These are phyloP conservation scores for Myxozyma vanderwaltii DNA, from an alignment of 805 yeast genomes.

Conservation along the genomic window DNA sequence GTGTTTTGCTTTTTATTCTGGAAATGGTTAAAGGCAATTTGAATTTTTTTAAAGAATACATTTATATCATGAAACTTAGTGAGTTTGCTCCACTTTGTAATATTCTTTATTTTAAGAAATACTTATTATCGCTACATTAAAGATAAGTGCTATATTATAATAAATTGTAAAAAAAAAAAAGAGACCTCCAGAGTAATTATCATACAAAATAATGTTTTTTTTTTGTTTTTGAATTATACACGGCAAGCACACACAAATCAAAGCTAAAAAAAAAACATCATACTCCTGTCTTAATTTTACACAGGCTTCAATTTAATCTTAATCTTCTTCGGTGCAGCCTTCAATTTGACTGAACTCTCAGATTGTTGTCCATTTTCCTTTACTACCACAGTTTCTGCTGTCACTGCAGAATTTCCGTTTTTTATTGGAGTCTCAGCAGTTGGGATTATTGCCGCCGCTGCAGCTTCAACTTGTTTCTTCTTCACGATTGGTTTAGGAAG, in stretches of 20 bases:
- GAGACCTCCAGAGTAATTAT: background rate
- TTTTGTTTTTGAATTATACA: no score
- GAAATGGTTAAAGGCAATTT: background rate
- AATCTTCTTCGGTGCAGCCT: constrained; percentile 6
- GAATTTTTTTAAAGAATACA: background rate
- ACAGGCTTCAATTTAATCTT: constrained; percentile 7
- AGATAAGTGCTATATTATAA: no score
- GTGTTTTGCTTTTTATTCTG: background rate
- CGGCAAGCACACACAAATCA: background rate
- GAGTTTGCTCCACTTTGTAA: no score
- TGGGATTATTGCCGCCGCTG: background rate
- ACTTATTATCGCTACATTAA: no score
- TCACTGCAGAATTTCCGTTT: background rate
- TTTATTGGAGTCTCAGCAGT: background rate
- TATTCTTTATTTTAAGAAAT: no score
- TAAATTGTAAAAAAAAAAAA: background rate
- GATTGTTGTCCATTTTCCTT: background rate
- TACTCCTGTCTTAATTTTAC: background rate
- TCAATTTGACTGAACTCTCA: background rate
- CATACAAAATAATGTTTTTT: no score
- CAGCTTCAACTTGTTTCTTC: background rate
- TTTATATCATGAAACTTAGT: no score
- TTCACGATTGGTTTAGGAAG: background rate
- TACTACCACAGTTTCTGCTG: background rate
- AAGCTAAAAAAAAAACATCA: background rate